Evolutionary conservation across 2,329 filamentous ascomycete genomes (phyloP).

Genomic region (Leptodontidium sp.): DNA sequence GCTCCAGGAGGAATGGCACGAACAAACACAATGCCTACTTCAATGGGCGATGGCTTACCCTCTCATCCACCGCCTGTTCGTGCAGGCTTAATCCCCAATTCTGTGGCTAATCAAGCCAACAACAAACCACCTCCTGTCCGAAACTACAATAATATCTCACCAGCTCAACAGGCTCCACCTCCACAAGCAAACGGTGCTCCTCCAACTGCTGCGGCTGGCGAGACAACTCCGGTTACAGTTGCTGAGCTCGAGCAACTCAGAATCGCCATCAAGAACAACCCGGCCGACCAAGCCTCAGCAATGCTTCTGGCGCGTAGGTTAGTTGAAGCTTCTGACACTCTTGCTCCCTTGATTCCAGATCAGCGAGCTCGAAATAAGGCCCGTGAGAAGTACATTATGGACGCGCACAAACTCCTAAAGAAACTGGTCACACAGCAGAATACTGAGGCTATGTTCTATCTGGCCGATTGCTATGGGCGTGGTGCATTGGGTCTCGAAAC

Average conservation of each 20-base stretch:
- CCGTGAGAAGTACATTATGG: conserved; percentile 83
- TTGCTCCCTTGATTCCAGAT: conserved; percentile 71
- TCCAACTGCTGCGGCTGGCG: conserved; percentile 20
- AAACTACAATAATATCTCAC: conserved; percentile 45
- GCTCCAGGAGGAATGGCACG: conserved; percentile 35
- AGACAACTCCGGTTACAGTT: conserved; percentile 66
- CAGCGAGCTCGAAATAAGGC: conserved; percentile 77
- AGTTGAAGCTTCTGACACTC: conserved; percentile 81
- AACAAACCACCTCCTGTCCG: conserved; percentile 63
- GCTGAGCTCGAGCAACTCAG: conserved; percentile 79
- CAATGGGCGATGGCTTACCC: conserved; percentile 54
- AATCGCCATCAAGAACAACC: conserved; percentile 73
- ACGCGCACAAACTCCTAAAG: conserved; percentile 91
- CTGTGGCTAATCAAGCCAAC: conserved; percentile 60
- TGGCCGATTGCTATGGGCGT: conserved; percentile 88
- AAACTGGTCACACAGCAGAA: conserved; percentile 80
- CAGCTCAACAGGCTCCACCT: conserved; percentile 30
- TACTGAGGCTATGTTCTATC: conserved; percentile 88
- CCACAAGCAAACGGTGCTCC: conserved; percentile 17
- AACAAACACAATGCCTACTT: conserved; percentile 38
- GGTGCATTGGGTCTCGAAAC: conserved; percentile 80
- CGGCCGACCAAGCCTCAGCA: conserved; percentile 75
- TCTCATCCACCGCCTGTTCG: conserved; percentile 70
- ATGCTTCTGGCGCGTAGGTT: conserved; percentile 82
- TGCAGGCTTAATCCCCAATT: conserved; percentile 67